A percentile compares a stretch with the other conserved stretches of the same genome.
Conservation (phyloP, 1,284 basidiomycete species). For the Trichosporon inkin region DNA sequence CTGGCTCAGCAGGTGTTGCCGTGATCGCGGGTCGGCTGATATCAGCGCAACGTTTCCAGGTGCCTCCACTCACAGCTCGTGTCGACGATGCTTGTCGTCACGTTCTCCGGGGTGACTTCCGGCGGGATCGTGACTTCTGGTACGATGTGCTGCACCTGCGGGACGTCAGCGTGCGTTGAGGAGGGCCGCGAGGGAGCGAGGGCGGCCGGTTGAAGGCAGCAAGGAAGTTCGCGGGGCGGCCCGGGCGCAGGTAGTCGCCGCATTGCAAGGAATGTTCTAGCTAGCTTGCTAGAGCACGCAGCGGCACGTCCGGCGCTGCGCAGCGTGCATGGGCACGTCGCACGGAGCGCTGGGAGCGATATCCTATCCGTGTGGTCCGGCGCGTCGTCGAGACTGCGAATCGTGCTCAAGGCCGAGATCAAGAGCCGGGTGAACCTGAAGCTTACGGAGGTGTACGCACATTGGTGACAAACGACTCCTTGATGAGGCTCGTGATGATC, state of each 20-base stretch:
- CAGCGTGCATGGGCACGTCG: not conserved
- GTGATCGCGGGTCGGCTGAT: constrained; percentile 49
- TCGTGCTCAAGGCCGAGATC: too few species aligned
- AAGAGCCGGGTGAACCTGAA: not conserved
- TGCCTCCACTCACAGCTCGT: constrained; percentile 69
- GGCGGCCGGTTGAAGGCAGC: not conserved
- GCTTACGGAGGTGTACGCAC: constrained; percentile 54
- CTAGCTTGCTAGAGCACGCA: not conserved
- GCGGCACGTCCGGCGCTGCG: not conserved
- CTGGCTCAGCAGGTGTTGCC: constrained; percentile 85
- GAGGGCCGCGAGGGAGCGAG: not conserved
- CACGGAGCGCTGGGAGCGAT: not conserved
- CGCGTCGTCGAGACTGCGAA: too few species aligned
- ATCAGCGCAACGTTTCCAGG: not conserved
- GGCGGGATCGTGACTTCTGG: constrained; percentile 95
- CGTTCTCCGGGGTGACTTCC: constrained; percentile 90
- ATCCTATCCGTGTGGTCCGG: not conserved
- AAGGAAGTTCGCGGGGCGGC: not conserved
- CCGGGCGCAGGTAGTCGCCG: not conserved
- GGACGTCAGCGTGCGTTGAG: not conserved
- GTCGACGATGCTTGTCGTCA: constrained; percentile 92
- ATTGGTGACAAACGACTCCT: constrained; percentile 84
- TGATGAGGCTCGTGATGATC: constrained; percentile 91
- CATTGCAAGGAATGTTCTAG: not conserved
- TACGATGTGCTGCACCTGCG: constrained; percentile 79